These are phyloP conservation scores for Crithidia expoeki DNA, from an alignment of 208 protist genomes.

Conservation along the genomic window DNA sequence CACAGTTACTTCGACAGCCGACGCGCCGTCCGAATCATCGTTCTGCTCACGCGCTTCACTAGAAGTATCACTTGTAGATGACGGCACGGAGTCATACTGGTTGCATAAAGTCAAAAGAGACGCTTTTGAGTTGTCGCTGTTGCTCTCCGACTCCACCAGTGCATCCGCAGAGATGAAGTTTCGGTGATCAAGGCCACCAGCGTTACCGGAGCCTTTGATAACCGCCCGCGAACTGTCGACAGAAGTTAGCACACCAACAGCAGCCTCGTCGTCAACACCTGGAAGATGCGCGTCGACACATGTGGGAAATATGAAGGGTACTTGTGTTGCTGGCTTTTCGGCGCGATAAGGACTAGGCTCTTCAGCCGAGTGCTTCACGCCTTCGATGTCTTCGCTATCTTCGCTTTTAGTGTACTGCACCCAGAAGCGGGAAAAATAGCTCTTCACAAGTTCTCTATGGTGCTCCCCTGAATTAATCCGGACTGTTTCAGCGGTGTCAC, in stretches of 20 bases:
- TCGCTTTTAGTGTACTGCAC: no score
- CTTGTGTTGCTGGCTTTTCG: not conserved
- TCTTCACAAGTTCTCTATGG: no score
- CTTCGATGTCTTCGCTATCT: no score
- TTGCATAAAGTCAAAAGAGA: not conserved
- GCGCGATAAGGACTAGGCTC: no score
- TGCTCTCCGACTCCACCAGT: conserved; percentile 3
- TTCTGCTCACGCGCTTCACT: not conserved
- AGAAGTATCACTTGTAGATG: not conserved
- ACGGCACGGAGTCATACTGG: not conserved
- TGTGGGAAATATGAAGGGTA: not conserved
- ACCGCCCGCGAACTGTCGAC: not conserved
- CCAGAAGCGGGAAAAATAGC: no score
- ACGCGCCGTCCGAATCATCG: not conserved
- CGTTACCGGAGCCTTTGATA: not conserved
- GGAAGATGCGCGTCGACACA: not conserved
- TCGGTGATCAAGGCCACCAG: conserved; percentile 4
- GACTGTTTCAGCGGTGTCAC: no score
- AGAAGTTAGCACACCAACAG: not conserved
- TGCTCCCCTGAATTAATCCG: no score
- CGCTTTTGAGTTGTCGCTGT: not conserved
- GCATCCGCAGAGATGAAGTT: conserved; percentile 17
- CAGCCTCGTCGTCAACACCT: not conserved
- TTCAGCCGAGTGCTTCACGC: not conserved
- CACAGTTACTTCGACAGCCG: no score